Base-by-base conservation (phyloP, 495 filamentous ascomycete species). In the Xylaria curta region DNA sequence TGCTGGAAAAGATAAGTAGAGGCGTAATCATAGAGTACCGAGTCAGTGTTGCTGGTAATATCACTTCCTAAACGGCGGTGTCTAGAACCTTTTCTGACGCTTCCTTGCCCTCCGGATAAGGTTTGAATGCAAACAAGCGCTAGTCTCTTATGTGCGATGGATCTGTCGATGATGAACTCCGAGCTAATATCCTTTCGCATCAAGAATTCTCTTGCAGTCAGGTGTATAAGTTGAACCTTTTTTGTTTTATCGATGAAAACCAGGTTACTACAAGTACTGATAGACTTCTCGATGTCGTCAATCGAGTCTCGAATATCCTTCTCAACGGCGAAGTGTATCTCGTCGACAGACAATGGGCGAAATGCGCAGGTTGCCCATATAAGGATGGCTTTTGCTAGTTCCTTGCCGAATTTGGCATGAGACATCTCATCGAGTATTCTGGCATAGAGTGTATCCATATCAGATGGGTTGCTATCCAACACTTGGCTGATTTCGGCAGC, bases 401-500 rank as follows among this genome's bases (percentile, higher is more conserved):
- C 62, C 40, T 70, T 59, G 28, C 73, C 76, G 8, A 70, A 70
- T 19, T n/a, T 71, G 44, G 78, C 73, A 0, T 40, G 56, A 19
- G 70, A 69, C 28, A 83, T 76, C 8, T 65, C 66, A 13, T 72
- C 60, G 3, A 76, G 26, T 70, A 81, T 81, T 31, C 75, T 68
- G 1, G 51, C 12, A 49, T 82, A 83, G 8, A 81, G 46, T 0
- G 74, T 58, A 56, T 72, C 60, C 26, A 83, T 59, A 1, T 73
- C 75, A 4, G 33, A 49, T 8, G 77, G 80, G 3, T 76, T 67
- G 19, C 77, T 75, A 33, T 66, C 26, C 28, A 83, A 61, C 1
- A 78, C 75, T 17, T 19, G 67, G 3, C 78, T 71, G 71, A 82
- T 79, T 0, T 62, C 76, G 33, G 80, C 78, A 8, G 73, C 72